Evolutionary conservation across 1,284 basidiomycete species (phyloP), one percentile per base, ranked within the genome.

Genomic region (Cystobasidiaceae sp.): DNA sequence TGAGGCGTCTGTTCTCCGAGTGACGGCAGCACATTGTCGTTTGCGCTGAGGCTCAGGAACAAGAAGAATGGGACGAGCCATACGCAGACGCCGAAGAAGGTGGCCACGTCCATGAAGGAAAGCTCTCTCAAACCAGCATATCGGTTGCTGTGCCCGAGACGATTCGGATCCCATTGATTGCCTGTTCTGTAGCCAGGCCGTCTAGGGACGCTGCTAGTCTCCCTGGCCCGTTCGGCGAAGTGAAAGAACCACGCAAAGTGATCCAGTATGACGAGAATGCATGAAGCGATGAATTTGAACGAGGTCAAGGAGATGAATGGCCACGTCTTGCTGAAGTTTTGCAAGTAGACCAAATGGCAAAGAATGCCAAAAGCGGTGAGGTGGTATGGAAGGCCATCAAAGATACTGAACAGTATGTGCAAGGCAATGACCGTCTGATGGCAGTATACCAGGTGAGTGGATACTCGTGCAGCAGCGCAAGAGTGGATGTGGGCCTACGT

Each of bases 51-150:
- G 74, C 90, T 93, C 69, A 96, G 79, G 81, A 96, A 97, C 25
- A 97, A 78, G 78, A 92, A 96, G 30, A 96, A 77, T 6, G 92
- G 91, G 17, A 87, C 85, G 56, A 92, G 84, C 93, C 93, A 97
- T 4, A 97, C 88, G 77, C 90, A 94, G 27, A 93, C 78, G 1
- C 85, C 90, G 74, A 96, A 96, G 78, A 93, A 96, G 3, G 90
- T 88, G 17, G 92, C 89, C 54, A 94, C 89, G 72, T 96, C 92
- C 59, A 85, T 82, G 75, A 96, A 93, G 1, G 84, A 79, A 15
- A 66, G 34, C 28, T 56, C 55, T 34, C 58, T 55, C 21, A 57
- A n/a, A 17, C 58, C 65, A 25, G 48, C 25, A 28, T 48, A 55
- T 49, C 33, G 52, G 41, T 37, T 52, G 21, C 37, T 28, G 39